Base-by-base conservation (phyloP, 2,329 filamentous ascomycete genomes). In the Botryotinia calthae region DNA sequence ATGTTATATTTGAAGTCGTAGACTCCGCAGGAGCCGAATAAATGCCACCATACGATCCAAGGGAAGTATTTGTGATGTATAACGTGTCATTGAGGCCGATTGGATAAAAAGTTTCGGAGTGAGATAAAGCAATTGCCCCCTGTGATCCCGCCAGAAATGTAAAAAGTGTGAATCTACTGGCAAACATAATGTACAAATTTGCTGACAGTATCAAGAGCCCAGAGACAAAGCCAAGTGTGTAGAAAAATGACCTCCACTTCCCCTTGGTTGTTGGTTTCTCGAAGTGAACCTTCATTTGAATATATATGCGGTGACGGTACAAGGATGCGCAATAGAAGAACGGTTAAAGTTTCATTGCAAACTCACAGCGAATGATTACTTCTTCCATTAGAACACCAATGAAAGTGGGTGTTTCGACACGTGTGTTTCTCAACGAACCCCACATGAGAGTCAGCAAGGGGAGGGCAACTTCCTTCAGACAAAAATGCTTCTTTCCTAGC, bases 31-130 rank as follows among this genome's bases (percentile, higher is more conserved):
- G 75, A 9, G 82, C 81, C 18, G 75, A 74, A 74, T 83, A 82
- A 65, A 80, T 79, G 22, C 82, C 82, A 2, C 82, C 82, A 74
- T 82, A 82, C 0, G 81, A 81, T 22, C 81, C 82, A 20, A 81
- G 74, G 1, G 79, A 80, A n/a, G 76, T 68, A 64, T 82, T 80
- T 54, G 79, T 78, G 59, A 83, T 83, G 72, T 80, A 83, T 12
- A 79, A 77, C 22, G 80, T 82, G 61, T 82, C 74, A 74, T 82
- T 82, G n/a, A 83, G 77, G 25, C 48, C 65, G 37, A 81, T 78
- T 2, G 82, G 82, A 40, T 83, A 83, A 73, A 83, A 82, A 37
- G 78, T 75, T 44, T 79, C 70, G 25, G 76, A 48, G 8, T 73
- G 71, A 25, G 74, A 62, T 61, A 76, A 37, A 31, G 63, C 34